phyloP scores from a whole-genome alignment of 1,139 yeast species.

The Blastobotrys capitulatus region DNA sequence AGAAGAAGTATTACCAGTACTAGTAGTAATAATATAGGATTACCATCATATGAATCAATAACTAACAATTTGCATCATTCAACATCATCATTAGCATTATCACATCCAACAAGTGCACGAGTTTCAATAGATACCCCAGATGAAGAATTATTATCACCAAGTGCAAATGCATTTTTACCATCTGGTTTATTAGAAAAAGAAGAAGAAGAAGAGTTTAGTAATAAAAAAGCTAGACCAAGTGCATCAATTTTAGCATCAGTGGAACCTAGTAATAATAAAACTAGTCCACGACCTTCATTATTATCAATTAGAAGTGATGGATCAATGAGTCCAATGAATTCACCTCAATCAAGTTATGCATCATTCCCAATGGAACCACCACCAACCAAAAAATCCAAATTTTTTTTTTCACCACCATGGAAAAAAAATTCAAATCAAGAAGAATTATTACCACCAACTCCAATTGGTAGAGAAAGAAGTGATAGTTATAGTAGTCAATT shows the following conservation, averaged over 20 bases:
- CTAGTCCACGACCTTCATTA: conserved; percentile 19
- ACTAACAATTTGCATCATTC: too few species aligned
- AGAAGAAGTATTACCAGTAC: conserved; percentile 9
- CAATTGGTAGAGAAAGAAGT: conserved; percentile 22
- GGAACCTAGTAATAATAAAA: conserved; percentile 15
- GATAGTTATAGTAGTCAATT: conserved; percentile 22
- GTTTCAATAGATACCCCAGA: conserved; percentile 11
- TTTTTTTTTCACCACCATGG: neutral
- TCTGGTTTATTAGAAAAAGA: conserved; percentile 31
- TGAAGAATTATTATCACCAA: conserved; percentile 24
- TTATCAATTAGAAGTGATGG: conserved; percentile 10
- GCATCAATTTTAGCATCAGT: conserved; percentile 23
- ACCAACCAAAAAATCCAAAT: neutral
- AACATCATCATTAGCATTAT: neutral
- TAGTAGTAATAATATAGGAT: neutral
- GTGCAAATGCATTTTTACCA: conserved; percentile 30
- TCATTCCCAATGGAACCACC: conserved; percentile 13
- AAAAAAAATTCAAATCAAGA: neutral
- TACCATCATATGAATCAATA: neutral
- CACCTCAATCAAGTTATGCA: conserved; percentile 18
- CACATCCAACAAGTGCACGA: neutral
- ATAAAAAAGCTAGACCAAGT: conserved; percentile 18
- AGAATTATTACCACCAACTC: conserved; percentile 11
- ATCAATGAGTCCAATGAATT: conserved; percentile 15
- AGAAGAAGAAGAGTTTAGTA: conserved; percentile 12